Conservation (phyloP, 345 rosid genomes). For the Ceriops decandra region DNA sequence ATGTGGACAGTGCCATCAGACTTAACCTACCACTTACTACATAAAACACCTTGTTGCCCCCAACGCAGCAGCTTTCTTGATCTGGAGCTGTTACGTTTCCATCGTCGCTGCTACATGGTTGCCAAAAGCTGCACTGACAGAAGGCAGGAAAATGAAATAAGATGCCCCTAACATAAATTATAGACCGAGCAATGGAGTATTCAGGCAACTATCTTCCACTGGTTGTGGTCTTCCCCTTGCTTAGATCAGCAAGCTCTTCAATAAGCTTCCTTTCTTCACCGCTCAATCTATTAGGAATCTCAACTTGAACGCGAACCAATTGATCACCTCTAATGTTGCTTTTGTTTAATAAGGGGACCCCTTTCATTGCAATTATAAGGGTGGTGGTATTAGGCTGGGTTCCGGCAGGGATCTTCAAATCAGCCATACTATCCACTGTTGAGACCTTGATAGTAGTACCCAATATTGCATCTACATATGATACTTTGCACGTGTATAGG, state of each 20-base stretch:
- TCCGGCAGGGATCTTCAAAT: conserved; percentile 88
- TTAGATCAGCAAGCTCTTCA: conserved; percentile 84
- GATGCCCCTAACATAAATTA: neutral
- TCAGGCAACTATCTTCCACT: conserved; percentile 26
- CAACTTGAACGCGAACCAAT: conserved; percentile 93
- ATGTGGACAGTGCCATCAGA: conserved; percentile 4
- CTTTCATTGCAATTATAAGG: conserved; percentile 87
- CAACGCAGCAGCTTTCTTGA: neutral
- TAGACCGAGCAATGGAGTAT: neutral
- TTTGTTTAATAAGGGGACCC: conserved; percentile 85
- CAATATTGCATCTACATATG: conserved; percentile 83
- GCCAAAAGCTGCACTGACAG: conserved; percentile 3
- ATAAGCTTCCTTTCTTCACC: conserved; percentile 78
- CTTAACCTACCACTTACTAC: neutral
- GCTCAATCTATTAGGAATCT: conserved; percentile 90
- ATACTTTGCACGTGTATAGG: conserved; percentile 80
- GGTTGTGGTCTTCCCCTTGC: conserved; percentile 74
- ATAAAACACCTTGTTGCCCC: conserved; percentile 2
- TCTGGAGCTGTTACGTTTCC: neutral
- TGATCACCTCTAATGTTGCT: conserved; percentile 92
- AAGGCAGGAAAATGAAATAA: neutral
- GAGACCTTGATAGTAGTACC: conserved; percentile 87
- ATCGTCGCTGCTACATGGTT: neutral
- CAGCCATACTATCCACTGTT: conserved; percentile 87
- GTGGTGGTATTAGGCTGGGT: conserved; percentile 93